Evolutionary conservation across 1,139 yeast genomes (phyloP), one percentile per base, ranked within the genome.

Genomic region (Yamadazyma membranifaciens): DNA sequence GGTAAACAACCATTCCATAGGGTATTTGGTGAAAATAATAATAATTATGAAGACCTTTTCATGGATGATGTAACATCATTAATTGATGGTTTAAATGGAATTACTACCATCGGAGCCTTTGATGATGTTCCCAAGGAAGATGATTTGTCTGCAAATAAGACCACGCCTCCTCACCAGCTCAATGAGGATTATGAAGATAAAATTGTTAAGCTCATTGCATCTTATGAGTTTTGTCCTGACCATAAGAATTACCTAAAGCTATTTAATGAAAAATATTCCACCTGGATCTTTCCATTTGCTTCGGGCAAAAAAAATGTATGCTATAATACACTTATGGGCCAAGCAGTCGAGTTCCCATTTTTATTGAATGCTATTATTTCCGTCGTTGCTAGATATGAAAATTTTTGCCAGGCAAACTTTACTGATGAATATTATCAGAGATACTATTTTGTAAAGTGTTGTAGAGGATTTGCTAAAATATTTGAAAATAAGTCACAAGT

Each of bases 251-350:
- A 50, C 35, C 39, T 49, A 6, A 36, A 48, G 20, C 36, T 50
- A 14, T 50, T 50, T 36, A 43, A 49, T 31, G 51, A 49, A 32
- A 50, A 49, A 31, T 50, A 50, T 36, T 45, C 49, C 7, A 37
- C 45, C 9, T 49, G 53, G 53, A 33, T 50, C 3, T 46, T 50
- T 51, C 47, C 54, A 3, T 38, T 50, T 10, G 44, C 52, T 1
- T 47, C 53, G 1, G 44, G 22, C 11, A 35, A 40, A 2, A 45
- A 46, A 31, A 49, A 48, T 27, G 43, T 47, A 24, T 48, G 46
- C 34, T 45, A 42, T 16, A 49, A 45, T 20, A 47, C 43, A 20
- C 36, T 50, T 3, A 41, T 50, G 12, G 35, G 38, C 13, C 52
- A 46, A 31, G 54, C 54, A 1, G 43, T 38, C 14, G 37, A 34